Conservation (phyloP, 495 filamentous ascomycete genomes). For the Xylaria grammica region DNA sequence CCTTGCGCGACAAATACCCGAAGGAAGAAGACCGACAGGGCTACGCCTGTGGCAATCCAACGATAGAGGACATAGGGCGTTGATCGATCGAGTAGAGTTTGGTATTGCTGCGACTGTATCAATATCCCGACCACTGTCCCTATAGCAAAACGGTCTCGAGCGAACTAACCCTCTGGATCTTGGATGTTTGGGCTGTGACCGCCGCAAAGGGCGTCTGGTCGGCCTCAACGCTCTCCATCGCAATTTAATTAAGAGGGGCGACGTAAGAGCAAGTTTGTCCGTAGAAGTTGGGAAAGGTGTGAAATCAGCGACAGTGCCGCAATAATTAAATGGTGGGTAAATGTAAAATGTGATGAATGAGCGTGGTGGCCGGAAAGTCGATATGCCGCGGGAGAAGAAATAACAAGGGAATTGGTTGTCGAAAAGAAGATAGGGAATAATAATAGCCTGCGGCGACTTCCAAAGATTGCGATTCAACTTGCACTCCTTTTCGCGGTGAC, state of each 20-base stretch:
- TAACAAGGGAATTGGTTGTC: constrained; percentile 10
- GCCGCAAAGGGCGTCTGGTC: constrained; percentile 84
- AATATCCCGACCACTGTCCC: background rate
- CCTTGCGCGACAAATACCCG: constrained; percentile 90
- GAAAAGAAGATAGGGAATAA: constrained; percentile 9
- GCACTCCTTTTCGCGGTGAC: constrained; percentile 15
- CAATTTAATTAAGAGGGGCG: constrained; percentile 22
- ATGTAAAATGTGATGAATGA: constrained; percentile 10
- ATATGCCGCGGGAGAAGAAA: constrained; percentile 18
- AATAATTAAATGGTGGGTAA: constrained; percentile 8
- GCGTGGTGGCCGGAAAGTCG: constrained; percentile 18
- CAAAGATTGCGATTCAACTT: constrained; percentile 16
- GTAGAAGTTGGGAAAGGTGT: background rate
- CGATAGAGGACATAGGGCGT: constrained; percentile 87
- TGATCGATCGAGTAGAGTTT: constrained; percentile 90
- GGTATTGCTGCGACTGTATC: constrained; percentile 74
- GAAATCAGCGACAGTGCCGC: background rate
- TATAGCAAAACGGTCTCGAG: constrained; percentile 15
- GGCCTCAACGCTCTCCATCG: constrained; percentile 80
- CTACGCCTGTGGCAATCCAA: constrained; percentile 79
- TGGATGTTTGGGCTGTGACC: constrained; percentile 81
- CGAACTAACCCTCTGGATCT: constrained; percentile 47
- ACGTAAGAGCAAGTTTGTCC: background rate
- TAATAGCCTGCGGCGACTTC: constrained; percentile 8
- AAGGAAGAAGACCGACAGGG: constrained; percentile 81